Base-by-base conservation (phyloP, 2,329 filamentous ascomycete genomes). In the Arthrobotrys iridis region DNA sequence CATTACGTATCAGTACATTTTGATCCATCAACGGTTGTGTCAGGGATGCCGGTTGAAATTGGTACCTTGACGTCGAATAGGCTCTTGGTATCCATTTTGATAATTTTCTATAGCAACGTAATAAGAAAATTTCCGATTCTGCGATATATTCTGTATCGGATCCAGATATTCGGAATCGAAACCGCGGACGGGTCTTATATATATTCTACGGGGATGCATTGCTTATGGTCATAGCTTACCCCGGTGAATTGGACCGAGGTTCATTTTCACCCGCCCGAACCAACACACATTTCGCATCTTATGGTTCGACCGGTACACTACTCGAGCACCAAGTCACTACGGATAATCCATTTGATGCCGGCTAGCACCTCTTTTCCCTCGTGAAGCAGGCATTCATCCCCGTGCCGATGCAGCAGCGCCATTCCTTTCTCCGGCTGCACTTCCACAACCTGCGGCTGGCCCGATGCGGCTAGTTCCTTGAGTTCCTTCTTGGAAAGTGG, bases 371-470 rank as follows among this genome's bases (percentile, higher is more conserved):
- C 89, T 68, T 88, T 86, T 0, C 93, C 93, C 82, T 97, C 93
- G 82, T 97, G 93, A 80, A 97, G 83, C 84, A 97, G 87, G 83
- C 94, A 97, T 77, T 94, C 91, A 77, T 92, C 88, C 0, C 94
- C 93, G 83, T 97, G 94, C 77, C 91, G 91, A 82, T 97, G 94
- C 74, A 97, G 84, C 26, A 97, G 84, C 33, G 93, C 87, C 86
- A 94, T 91, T 1, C 94, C 94, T n/a, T 90, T 90, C 81, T 96
- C 92, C 8, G 91, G 87, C 0, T 86, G 86, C 4, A 96, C 88
- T 0, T 88, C 86, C 58, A 96, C 87, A 15, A 90, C 91, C 78
- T 91, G 87, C 15, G 86, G 81, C 35, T 81, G 82, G 78, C 75
- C 81, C 68, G 52, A 77, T 18, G 67, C 67, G 11, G 62, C 63